These are phyloP conservation scores for Monilinia vaccinii-corymbosi DNA, from an alignment of 2,329 filamentous ascomycete species.

Conservation along the genomic window DNA sequence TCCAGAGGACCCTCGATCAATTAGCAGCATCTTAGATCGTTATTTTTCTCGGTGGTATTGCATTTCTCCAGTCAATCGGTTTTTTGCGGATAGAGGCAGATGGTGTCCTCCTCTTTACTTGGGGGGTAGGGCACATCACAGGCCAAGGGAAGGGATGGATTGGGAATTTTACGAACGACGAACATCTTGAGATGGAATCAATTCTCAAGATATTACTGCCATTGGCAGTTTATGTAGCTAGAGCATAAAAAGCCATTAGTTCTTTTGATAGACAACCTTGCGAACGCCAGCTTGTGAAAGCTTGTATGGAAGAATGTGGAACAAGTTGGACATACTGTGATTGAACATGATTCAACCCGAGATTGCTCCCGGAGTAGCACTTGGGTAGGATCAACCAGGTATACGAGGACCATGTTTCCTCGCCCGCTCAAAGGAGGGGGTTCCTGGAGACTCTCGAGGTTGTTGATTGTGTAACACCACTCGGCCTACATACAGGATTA, in stretches of 20 bases:
- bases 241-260: conserved; percentile 25
- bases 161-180: conserved; percentile 24
- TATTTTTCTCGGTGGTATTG: conserved; percentile 27
- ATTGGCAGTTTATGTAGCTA: conserved; percentile 27
- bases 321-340: neutral
- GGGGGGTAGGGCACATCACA: conserved; percentile 21
- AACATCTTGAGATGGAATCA: conserved; percentile 20
- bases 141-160: conserved; percentile 20
- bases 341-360: neutral
- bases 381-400: neutral
- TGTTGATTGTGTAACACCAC: too few species aligned
- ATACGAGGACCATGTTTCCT: too few species aligned
- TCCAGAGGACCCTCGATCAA: conserved; percentile 12
- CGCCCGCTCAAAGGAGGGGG: too few species aligned
- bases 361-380: neutral
- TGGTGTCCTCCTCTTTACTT: conserved; percentile 21
- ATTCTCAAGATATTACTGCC: conserved; percentile 23
- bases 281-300: neutral
- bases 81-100: conserved; percentile 26
- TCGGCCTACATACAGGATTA: too few species aligned
- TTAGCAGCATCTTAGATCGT: conserved; percentile 30
- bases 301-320: neutral
- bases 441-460: neutral
- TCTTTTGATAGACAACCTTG: conserved; percentile 14
- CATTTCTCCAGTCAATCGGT: conserved; percentile 24